Evolutionary conservation across 2,329 filamentous ascomycete species (phyloP).

Genomic region (Ophiostoma populinum): DNA sequence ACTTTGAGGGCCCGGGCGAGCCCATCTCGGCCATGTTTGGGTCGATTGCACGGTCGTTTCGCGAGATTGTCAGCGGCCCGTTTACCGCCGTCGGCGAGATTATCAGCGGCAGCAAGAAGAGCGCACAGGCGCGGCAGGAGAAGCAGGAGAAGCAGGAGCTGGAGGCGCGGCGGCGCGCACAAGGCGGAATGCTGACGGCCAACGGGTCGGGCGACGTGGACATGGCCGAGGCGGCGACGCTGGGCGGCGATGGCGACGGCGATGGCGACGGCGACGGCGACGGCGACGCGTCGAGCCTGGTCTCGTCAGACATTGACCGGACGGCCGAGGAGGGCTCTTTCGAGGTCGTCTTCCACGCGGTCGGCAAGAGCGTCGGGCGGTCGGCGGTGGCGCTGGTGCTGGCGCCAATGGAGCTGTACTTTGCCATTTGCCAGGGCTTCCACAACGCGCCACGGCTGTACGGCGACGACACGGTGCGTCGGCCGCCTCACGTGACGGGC

Average conservation of each 20-base stretch:
- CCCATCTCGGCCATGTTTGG: conserved; percentile 50
- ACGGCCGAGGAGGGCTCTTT: conserved; percentile 16
- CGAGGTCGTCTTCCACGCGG: conserved; percentile 29
- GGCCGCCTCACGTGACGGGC: conserved; percentile 45
- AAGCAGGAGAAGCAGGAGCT: conserved; percentile 33
- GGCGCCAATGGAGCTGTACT: conserved; percentile 41
- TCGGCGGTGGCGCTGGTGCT: conserved; percentile 33
- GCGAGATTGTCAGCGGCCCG: conserved; percentile 45
- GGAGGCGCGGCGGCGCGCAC: conserved; percentile 8
- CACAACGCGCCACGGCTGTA: conserved; percentile 56
- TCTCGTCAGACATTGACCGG: conserved; percentile 9
- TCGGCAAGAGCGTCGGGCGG: conserved; percentile 33
- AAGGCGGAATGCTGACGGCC: no score
- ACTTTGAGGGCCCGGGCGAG: conserved; percentile 60
- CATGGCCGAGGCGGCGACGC: conserved; percentile 4
- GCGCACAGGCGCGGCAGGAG: conserved; percentile 19
- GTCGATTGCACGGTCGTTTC: conserved; percentile 40
- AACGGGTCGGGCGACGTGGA: neutral
- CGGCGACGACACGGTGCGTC: conserved; percentile 50
- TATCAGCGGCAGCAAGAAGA: conserved; percentile 18
- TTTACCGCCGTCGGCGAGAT: conserved; percentile 34
- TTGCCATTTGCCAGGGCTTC: conserved; percentile 50
- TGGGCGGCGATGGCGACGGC: conserved; percentile 11
- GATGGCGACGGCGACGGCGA: neutral
- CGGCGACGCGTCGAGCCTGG: neutral